phyloP scores from a whole-genome alignment of 2,329 filamentous ascomycete genomes.

The Colletotrichum australisinense region DNA sequence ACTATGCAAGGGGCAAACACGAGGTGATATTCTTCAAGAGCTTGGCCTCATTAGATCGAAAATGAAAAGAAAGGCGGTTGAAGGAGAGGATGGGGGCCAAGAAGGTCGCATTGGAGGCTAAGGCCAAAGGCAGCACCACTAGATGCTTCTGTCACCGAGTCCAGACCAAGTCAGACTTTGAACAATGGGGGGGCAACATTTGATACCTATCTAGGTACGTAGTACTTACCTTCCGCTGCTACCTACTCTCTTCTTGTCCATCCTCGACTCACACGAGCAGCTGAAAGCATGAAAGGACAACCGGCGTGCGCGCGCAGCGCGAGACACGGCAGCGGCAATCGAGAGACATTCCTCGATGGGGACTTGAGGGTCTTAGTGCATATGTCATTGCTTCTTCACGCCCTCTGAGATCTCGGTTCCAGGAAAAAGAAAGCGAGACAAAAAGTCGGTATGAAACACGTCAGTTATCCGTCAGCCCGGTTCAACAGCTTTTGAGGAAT shows the following conservation, averaged over 20 bases:
- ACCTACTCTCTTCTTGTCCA: neutral
- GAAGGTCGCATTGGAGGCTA: neutral
- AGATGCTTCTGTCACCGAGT: neutral
- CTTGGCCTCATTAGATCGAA: neutral
- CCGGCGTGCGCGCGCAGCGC: neutral
- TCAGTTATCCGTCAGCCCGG: conserved; percentile 21
- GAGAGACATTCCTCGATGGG: conserved; percentile 29
- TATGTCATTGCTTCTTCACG: conserved; percentile 25
- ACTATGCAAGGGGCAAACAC: neutral
- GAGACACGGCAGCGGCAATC: conserved; percentile 28
- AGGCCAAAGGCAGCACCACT: neutral
- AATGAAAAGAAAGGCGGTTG: no score
- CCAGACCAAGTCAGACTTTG: neutral
- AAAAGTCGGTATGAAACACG: conserved; percentile 19
- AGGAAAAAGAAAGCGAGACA: conserved; percentile 24
- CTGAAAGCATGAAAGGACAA: neutral
- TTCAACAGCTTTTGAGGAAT: conserved; percentile 2
- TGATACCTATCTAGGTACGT: neutral
- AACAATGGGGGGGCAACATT: neutral
- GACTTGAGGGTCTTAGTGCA: conserved; percentile 16
- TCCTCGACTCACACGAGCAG: neutral
- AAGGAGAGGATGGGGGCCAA: neutral
- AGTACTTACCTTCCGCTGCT: no score
- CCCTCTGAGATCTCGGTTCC: neutral
- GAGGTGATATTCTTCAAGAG: neutral